Conservation (phyloP, 805 yeast genomes). For the Yamadazyma kitorensis region DNA sequence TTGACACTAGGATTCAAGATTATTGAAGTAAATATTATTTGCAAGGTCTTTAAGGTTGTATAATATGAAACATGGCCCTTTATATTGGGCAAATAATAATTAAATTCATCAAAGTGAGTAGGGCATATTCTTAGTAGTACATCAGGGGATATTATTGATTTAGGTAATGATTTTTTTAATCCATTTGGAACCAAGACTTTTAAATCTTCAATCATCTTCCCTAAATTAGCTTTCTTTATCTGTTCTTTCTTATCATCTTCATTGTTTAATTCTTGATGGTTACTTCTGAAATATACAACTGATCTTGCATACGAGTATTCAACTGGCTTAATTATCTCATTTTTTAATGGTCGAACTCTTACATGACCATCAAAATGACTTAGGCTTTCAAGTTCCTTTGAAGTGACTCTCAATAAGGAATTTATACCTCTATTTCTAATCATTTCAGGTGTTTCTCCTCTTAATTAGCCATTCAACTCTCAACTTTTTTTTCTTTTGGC, state of each 20-base stretch:
- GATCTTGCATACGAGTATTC: too few relatives aligned
- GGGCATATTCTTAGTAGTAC: conserved; percentile 58
- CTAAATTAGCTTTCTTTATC: conserved; percentile 48
- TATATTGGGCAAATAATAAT: conserved; percentile 52
- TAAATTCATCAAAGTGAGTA: conserved; percentile 38
- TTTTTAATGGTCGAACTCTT: too few relatives aligned
- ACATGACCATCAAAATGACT: too few relatives aligned
- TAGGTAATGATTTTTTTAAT: conserved; percentile 44
- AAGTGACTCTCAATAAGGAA: too few relatives aligned
- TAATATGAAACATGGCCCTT: conserved; percentile 56
- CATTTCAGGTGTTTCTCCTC: too few relatives aligned
- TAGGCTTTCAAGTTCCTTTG: too few relatives aligned
- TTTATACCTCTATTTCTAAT: too few relatives aligned
- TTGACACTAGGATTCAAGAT: conserved; percentile 51
- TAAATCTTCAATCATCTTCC: conserved; percentile 49
- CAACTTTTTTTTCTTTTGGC: too few relatives aligned
- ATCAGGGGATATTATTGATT: conserved; percentile 40
- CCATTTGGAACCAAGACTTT: conserved; percentile 49
- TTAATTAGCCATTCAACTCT: too few relatives aligned
- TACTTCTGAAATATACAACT: too few relatives aligned
- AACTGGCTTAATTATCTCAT: too few relatives aligned
- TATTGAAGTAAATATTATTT: conserved; percentile 51
- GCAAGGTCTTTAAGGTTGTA: conserved; percentile 55
- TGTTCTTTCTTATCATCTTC: conserved; percentile 1
- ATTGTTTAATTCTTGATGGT: too few relatives aligned